These are phyloP conservation scores for Proliferodiscus dingleyae DNA, from an alignment of 2,329 filamentous ascomycete species.

Conservation along the genomic window DNA sequence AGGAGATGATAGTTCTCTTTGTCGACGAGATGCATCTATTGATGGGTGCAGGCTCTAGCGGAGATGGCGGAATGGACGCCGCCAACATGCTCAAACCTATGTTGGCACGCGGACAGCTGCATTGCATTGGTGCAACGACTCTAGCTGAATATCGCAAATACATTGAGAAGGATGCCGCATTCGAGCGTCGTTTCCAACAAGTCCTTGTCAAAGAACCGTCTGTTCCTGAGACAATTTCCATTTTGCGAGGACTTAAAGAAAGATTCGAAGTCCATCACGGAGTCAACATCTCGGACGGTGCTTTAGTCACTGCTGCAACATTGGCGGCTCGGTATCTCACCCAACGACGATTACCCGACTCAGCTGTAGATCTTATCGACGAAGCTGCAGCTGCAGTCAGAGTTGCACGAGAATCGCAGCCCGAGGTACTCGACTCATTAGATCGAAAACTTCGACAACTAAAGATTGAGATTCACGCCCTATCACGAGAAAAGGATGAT, in stretches of 20 bases:
- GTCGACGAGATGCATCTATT: conserved; percentile 98
- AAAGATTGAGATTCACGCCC: conserved; percentile 93
- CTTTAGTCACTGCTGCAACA: conserved; percentile 86
- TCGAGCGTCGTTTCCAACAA: conserved; percentile 98
- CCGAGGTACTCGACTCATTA: conserved; percentile 90
- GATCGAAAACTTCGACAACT: conserved; percentile 87
- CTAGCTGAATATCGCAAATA: conserved; percentile 96
- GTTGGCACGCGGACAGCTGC: conserved; percentile 91
- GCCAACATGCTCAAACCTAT: conserved; percentile 97
- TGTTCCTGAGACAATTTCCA: conserved; percentile 87
- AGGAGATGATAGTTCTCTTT: conserved; percentile 96
- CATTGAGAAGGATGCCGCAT: conserved; percentile 96
- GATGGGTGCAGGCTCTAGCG: conserved; percentile 92
- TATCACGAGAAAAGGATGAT: conserved; percentile 91
- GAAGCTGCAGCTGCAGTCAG: conserved; percentile 95
- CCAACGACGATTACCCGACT: conserved; percentile 84
- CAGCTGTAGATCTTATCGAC: conserved; percentile 92
- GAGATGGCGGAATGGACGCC: conserved; percentile 97
- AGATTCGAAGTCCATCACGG: conserved; percentile 98
- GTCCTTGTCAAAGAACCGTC: conserved; percentile 93
- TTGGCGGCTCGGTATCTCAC: conserved; percentile 93
- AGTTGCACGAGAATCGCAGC: conserved; percentile 92
- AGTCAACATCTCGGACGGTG: conserved; percentile 91
- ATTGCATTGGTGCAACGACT: conserved; percentile 97
- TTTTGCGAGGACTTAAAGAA: conserved; percentile 96